Evolutionary conservation across 345 rosid genomes (phyloP).

Genomic region (Chamaenerion angustifolium): DNA sequence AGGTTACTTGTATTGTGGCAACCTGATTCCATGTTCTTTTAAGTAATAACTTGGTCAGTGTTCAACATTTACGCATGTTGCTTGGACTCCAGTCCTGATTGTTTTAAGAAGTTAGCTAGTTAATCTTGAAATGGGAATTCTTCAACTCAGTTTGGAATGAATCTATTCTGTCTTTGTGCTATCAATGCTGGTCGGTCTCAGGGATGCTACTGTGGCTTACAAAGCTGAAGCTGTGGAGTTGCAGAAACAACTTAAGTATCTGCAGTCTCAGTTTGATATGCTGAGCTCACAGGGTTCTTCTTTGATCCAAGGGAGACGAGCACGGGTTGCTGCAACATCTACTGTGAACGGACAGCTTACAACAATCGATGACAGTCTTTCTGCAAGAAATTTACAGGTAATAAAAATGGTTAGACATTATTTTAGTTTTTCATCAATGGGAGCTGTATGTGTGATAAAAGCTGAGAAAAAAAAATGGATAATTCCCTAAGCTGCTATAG

Average conservation of each 20-base stretch:
- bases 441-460: not conserved
- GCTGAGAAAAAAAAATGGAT: not conserved
- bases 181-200: slow-evolving; percentile 9
- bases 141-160: too few relatives aligned
- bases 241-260: slow-evolving; percentile 72
- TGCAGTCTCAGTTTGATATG: slow-evolving; percentile 80
- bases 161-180: too few relatives aligned
- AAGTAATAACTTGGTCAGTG: too few relatives aligned
- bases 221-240: slow-evolving; percentile 70
- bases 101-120: too few relatives aligned
- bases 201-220: slow-evolving; percentile 75
- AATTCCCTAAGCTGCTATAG: not conserved
- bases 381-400: slow-evolving; percentile 72
- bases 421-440: not conserved
- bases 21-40: too few relatives aligned
- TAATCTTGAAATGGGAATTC: too few relatives aligned
- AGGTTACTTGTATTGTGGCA: not conserved
- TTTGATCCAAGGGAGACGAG: slow-evolving; percentile 83
- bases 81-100: too few relatives aligned
- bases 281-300: slow-evolving; percentile 69
- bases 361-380: slow-evolving; percentile 63
- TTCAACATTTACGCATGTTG: too few relatives aligned
- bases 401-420: not conserved
- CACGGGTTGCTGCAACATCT: slow-evolving; percentile 84
- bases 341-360: slow-evolving; percentile 71